Conservation (phyloP, 1,139 yeast genomes). For the Magnusiomyces sp. region DNA sequence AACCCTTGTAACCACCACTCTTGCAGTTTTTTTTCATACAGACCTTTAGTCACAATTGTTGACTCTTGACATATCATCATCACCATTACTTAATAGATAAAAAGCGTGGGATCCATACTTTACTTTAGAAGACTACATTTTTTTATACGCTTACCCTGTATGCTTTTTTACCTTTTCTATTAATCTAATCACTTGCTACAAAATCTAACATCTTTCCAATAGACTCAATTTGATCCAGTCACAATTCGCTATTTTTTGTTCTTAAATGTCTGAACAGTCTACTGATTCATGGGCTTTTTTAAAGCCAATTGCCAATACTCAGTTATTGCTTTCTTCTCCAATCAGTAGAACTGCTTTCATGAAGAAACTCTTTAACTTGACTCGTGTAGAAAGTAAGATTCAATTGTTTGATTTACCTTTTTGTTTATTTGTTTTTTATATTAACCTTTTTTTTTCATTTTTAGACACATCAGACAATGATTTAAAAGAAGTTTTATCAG, state of each 20-base stretch:
- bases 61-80: too few species aligned
- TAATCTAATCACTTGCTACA: too few species aligned
- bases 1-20: too few species aligned
- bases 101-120: too few species aligned
- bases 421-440: background rate
- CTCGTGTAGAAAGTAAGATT: constrained; percentile 6
- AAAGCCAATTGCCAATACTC: constrained; percentile 6
- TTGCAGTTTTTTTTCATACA: too few species aligned
- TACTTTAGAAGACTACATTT: too few species aligned
- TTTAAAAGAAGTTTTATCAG: constrained; percentile 21
- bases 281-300: constrained; percentile 13
- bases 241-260: background rate
- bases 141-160: too few species aligned
- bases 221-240: too few species aligned
- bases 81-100: too few species aligned
- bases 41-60: too few species aligned
- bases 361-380: constrained; percentile 5
- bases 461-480: constrained; percentile 7
- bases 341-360: constrained; percentile 9
- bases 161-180: background rate
- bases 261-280: constrained; percentile 13
- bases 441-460: background rate
- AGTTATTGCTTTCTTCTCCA: constrained; percentile 12
- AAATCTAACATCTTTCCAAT: background rate
- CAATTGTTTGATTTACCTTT: background rate